Conservation (phyloP, 352 stramenopile species). For the Plasmopara muralis region DNA sequence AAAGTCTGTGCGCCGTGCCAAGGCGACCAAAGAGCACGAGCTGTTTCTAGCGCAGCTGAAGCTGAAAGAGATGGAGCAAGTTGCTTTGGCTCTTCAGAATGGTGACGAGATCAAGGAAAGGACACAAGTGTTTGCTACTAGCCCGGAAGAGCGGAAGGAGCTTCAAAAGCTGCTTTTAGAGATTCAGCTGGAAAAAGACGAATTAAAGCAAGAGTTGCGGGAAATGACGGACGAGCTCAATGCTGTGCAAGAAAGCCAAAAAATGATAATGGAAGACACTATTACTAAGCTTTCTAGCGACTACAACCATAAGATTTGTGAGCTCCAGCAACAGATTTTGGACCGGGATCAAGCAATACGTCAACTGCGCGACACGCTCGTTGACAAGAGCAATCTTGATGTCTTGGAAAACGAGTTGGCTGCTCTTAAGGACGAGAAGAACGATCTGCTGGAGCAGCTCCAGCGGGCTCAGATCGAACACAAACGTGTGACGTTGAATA, state of each 20-base stretch:
- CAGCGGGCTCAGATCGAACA: slow-evolving; percentile 36
- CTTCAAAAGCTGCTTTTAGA: slow-evolving; percentile 47
- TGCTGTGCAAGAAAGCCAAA: slow-evolving; percentile 32
- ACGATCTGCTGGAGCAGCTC: slow-evolving; percentile 37
- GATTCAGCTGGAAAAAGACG: slow-evolving; percentile 46
- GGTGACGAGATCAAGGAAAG: slow-evolving; percentile 32
- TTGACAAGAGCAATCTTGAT: slow-evolving; percentile 42
- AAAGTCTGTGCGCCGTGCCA: slow-evolving; percentile 38
- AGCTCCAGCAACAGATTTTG: slow-evolving; percentile 34
- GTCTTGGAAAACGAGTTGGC: slow-evolving; percentile 37
- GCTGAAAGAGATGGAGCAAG: slow-evolving; percentile 55
- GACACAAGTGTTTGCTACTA: slow-evolving; percentile 23
- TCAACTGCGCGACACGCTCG: slow-evolving; percentile 34
- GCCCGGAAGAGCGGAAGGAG: slow-evolving; percentile 32
- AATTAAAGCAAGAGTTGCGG: slow-evolving; percentile 45
- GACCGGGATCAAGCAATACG: slow-evolving; percentile 44
- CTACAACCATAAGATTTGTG: slow-evolving; percentile 41
- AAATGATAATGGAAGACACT: slow-evolving; percentile 30
- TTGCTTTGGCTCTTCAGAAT: slow-evolving; percentile 22
- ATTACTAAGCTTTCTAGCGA: slow-evolving; percentile 40
- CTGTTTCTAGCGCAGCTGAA: slow-evolving; percentile 51
- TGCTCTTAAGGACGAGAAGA: slow-evolving; percentile 43
- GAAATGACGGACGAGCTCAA: slow-evolving; percentile 36
- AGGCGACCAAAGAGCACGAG: slow-evolving; percentile 61
- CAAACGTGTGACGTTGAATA: slow-evolving; percentile 23